Evolutionary conservation across 495 filamentous ascomycete species (phyloP), one percentile per base, ranked within the genome.

Genomic region (Penicillium chermesinum): DNA sequence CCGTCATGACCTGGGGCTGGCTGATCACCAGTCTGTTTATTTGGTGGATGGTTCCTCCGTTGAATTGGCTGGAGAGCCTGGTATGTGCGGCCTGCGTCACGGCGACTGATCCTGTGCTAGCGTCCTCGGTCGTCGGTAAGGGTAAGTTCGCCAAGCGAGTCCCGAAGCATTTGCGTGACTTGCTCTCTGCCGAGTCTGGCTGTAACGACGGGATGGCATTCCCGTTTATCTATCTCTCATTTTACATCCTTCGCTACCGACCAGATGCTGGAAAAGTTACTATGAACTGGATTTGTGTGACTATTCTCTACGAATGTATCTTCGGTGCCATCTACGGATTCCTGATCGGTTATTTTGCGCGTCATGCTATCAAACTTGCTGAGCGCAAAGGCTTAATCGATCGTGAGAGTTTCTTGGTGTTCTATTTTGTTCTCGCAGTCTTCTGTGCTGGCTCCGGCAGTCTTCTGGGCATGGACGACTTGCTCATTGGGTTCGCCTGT

Each of bases 191-290:
- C 48, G 94, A 99, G 66, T 97, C 94, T 1, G 94, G 94, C 18
- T 99, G 94, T 75, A 99, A 99, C 72, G 94, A 99, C 65, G 94
- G 94, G 67, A 97, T 97, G 94, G 93, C 94, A 14, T 99, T 99
- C 68, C 94, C 94, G 6, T 99, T 99, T 69, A 84, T 99, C 62
- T 99, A 97, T 64, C 77, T 97, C 13, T 79, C 85, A 2, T 74
- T 95, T 38, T 97, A 97, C 58, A 78, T 97, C 46, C 87, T 95
- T 47, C 79, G 82, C 16, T 94, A 91, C 60, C 71, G 84, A 44
- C 81, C 81, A 2, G 62, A 88, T 53, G 76, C 83, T 5, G 67
- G 69, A 34, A 59, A 85, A 41, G 87, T 95, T 19, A 77, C 88
- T 10, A 80, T 85, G 44, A 80, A 96, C 63, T 99, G 91, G 89